These are phyloP conservation scores for Blastobotrys chiropterorum DNA, from an alignment of 805 yeast genomes.

Conservation along the genomic window DNA sequence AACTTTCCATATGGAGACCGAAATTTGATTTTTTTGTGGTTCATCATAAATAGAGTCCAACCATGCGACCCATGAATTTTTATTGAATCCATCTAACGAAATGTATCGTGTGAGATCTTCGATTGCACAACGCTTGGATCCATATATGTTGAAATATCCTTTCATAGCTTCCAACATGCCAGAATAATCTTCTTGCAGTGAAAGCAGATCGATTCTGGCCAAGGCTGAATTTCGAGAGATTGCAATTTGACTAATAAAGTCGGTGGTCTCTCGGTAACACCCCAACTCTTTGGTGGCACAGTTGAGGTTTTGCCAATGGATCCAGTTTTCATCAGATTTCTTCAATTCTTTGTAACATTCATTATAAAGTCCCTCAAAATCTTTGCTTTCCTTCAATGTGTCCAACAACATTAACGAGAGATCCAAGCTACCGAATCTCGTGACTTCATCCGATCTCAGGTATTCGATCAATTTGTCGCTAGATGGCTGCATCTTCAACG, in stretches of 20 bases:
- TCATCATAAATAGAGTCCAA: neutral
- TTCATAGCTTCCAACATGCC: conserved; percentile 19
- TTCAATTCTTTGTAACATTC: conserved; percentile 19
- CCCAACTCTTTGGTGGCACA: neutral
- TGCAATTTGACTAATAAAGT: neutral
- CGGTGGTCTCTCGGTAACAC: neutral
- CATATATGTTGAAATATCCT: conserved; percentile 41
- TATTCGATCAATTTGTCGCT: conserved; percentile 33
- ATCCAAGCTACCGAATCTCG: conserved; percentile 48
- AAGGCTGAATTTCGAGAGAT: neutral
- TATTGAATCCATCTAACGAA: neutral
- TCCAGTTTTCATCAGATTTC: neutral
- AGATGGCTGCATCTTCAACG: conserved; percentile 38
- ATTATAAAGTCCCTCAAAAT: conserved; percentile 41
- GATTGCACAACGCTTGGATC: conserved; percentile 58
- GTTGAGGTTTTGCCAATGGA: conserved; percentile 17
- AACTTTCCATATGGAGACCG: conserved; percentile 26
- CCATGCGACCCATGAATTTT: neutral
- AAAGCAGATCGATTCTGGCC: neutral
- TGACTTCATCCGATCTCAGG: conserved; percentile 17
- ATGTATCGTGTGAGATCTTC: conserved; percentile 46
- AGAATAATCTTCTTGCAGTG: conserved; percentile 1
- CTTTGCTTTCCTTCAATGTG: conserved; percentile 36
- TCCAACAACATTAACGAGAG: conserved; percentile 40
- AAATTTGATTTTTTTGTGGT: conserved; percentile 1